Conservation (phyloP, 768 basidiomycete species). For the Coprinopsis sp. region DNA sequence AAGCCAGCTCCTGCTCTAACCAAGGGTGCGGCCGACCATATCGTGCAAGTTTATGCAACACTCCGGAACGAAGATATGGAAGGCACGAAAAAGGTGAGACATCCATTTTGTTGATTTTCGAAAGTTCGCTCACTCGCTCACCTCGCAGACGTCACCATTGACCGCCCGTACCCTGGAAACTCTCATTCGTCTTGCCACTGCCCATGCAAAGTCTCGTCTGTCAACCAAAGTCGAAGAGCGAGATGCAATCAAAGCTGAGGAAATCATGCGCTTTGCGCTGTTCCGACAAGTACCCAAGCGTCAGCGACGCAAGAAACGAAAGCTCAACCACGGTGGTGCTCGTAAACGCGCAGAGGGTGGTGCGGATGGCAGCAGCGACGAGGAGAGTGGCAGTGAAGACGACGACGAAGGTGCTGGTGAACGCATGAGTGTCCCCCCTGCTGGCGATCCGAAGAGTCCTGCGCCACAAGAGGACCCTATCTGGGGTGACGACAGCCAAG, state of each 20-base stretch:
- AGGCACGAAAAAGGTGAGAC: slow-evolving; percentile 74
- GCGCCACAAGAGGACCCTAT: slow-evolving; percentile 46
- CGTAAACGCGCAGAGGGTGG: slow-evolving; percentile 40
- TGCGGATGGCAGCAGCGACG: slow-evolving; percentile 46
- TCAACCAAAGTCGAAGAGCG: slow-evolving; percentile 77
- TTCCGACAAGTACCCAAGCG: slow-evolving; percentile 96
- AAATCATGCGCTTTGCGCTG: slow-evolving; percentile 93
- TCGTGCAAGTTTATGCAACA: slow-evolving; percentile 87
- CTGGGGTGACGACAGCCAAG: slow-evolving; percentile 66
- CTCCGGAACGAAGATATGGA: slow-evolving; percentile 91
- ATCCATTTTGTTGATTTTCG: slow-evolving; percentile 10
- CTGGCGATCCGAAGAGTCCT: slow-evolving; percentile 22
- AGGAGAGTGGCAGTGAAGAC: slow-evolving; percentile 47
- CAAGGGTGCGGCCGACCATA: slow-evolving; percentile 90
- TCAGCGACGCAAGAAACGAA: slow-evolving; percentile 77
- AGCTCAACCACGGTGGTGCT: slow-evolving; percentile 67
- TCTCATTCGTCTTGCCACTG: slow-evolving; percentile 94
- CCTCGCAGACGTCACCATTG: slow-evolving; percentile 82
- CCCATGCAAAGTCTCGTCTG: slow-evolving; percentile 93
- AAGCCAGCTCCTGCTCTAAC: slow-evolving; percentile 81
- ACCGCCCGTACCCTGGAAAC: slow-evolving; percentile 99
- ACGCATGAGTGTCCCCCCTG: slow-evolving; percentile 48
- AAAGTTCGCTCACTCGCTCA: slow-evolving; percentile 12
- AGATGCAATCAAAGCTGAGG: slow-evolving; percentile 89
- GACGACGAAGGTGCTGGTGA: slow-evolving; percentile 31